Conservation (phyloP, 2,329 filamentous ascomycete species). For the Fusarium tanahbumbuense region DNA sequence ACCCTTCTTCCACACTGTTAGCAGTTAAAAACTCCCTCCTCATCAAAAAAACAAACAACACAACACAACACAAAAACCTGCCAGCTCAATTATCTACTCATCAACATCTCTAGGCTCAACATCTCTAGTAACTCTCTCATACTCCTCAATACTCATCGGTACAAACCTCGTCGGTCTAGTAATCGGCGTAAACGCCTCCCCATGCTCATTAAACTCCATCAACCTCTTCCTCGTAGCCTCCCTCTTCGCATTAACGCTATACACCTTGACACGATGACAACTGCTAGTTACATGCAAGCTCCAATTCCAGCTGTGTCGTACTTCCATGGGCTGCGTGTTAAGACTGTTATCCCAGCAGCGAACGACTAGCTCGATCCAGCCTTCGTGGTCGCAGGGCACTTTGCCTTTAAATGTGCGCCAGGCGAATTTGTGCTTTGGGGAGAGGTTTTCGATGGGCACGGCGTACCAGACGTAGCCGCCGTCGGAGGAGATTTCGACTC, state of each 20-base stretch:
- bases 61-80: too few species aligned
- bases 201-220: constrained; percentile 61
- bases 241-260: constrained; percentile 68
- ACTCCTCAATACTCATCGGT: constrained; percentile 4
- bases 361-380: constrained; percentile 70
- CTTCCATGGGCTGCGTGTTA: constrained; percentile 68
- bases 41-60: too few species aligned
- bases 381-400: constrained; percentile 70
- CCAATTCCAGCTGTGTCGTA: constrained; percentile 72
- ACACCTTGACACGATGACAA: constrained; percentile 70
- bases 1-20: too few species aligned
- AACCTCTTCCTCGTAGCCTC: constrained; percentile 63
- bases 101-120: constrained; percentile 2
- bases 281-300: constrained; percentile 72
- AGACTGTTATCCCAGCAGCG: constrained; percentile 71
- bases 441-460: constrained; percentile 69
- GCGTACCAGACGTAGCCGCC: constrained; percentile 74
- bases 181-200: constrained; percentile 62
- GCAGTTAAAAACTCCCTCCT: too few species aligned
- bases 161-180: constrained; percentile 50
- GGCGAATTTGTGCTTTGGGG: constrained; percentile 69
- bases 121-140: not conserved
- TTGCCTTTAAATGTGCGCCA: constrained; percentile 74
- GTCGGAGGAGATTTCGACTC: constrained; percentile 72
- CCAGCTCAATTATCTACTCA: not conserved